Evolutionary conservation across 768 basidiomycete genomes (phyloP).

Genomic region (Mycena alexandri): DNA sequence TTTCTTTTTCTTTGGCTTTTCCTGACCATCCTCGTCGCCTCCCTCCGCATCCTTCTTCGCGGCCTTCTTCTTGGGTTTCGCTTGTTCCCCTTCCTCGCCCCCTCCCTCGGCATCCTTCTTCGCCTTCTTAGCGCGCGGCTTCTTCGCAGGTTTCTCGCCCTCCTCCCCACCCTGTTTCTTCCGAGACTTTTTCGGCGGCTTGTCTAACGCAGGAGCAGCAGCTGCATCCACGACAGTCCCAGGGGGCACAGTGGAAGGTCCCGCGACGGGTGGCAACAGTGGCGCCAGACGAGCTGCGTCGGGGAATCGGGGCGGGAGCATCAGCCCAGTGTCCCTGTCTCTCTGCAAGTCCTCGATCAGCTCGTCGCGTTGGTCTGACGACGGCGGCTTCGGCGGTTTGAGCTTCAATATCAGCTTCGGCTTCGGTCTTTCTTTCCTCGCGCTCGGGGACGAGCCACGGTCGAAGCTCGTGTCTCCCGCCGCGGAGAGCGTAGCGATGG

Average conservation of each 20-base stretch:
- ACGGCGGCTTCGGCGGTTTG: neutral
- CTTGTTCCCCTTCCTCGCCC: slow-evolving; percentile 33
- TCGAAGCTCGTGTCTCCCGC: slow-evolving; percentile 27
- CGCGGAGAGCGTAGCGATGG: slow-evolving; percentile 22
- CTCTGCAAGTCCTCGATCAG: neutral
- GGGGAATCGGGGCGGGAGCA: slow-evolving; percentile 11
- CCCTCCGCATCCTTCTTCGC: slow-evolving; percentile 42
- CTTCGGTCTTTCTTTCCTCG: slow-evolving; percentile 3
- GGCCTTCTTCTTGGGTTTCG: slow-evolving; percentile 36
- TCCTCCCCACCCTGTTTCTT: too few species aligned
- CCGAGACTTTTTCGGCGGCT: too few species aligned
- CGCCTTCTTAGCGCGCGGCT: slow-evolving; percentile 30
- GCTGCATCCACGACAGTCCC: neutral
- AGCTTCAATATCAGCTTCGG: neutral
- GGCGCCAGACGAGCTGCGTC: neutral
- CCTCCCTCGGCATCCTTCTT: slow-evolving; percentile 46
- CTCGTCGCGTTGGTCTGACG: neutral
- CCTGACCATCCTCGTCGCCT: slow-evolving; percentile 25
- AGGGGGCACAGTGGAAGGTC: neutral
- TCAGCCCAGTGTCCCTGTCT: neutral
- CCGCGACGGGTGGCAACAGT: neutral
- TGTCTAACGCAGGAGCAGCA: too few species aligned
- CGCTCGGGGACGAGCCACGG: slow-evolving; percentile 7
- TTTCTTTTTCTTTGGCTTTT: slow-evolving; percentile 40
- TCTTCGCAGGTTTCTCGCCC: slow-evolving; percentile 41